Conservation (phyloP, 2,329 filamentous ascomycete species). For the Curvularia eragrostidis region DNA sequence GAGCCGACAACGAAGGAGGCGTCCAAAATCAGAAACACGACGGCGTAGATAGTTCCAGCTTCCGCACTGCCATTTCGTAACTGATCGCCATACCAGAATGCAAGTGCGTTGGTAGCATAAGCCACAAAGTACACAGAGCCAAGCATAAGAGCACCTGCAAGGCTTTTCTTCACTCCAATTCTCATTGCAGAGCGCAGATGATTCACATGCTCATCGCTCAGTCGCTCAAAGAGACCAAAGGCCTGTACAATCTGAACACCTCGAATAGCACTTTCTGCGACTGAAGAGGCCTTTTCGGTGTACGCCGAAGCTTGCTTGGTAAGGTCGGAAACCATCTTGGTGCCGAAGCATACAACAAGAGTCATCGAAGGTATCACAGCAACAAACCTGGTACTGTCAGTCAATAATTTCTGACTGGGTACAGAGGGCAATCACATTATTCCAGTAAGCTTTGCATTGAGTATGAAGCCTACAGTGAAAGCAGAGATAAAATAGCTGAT, state of each 20-base stretch:
- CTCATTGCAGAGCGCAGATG: constrained; percentile 46
- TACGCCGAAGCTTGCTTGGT: constrained; percentile 49
- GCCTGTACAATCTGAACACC: constrained; percentile 58
- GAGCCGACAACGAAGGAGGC: constrained; percentile 68
- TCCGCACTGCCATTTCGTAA: constrained; percentile 37
- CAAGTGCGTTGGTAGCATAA: constrained; percentile 55
- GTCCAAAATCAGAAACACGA: constrained; percentile 69
- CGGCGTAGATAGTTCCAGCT: constrained; percentile 65
- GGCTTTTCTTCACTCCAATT: constrained; percentile 51
- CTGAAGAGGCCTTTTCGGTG: constrained; percentile 52
- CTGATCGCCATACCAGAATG: constrained; percentile 54
- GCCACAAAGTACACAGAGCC: constrained; percentile 55
- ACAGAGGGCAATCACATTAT: constrained; percentile 43
- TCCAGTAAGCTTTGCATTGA: constrained; percentile 52
- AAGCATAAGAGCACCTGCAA: constrained; percentile 52
- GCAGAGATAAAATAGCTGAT: constrained; percentile 56
- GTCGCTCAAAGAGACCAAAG: constrained; percentile 53
- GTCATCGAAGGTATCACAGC: constrained; percentile 59
- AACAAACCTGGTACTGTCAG: constrained; percentile 39
- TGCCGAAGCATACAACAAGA: constrained; percentile 53
- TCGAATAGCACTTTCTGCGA: constrained; percentile 56
- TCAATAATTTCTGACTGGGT: background rate
- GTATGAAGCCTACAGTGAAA: constrained; percentile 55
- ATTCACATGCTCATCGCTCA: constrained; percentile 49
- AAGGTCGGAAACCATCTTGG: constrained; percentile 50